Evolutionary conservation across 139 green algal species (phyloP).

Genomic region (Diplosphaera chodatii): DNA sequence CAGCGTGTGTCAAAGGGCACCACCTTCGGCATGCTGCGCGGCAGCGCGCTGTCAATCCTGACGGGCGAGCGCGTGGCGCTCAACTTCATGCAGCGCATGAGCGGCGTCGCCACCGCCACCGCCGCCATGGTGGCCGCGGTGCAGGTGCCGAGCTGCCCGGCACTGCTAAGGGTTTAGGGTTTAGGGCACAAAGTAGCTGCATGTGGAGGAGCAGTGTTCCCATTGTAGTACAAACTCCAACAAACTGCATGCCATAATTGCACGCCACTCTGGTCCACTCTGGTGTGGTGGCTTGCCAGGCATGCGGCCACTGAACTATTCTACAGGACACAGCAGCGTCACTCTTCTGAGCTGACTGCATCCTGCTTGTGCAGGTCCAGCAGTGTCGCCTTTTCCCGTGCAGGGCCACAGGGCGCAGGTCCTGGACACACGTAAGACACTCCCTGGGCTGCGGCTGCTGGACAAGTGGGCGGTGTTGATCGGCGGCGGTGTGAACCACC

Average conservation of each 20-base stretch:
- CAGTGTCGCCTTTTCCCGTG: not conserved
- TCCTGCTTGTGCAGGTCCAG: no score
- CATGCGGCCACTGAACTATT: no score
- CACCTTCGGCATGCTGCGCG: constrained; percentile 57
- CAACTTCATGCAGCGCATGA: constrained; percentile 99
- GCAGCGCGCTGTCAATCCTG: constrained; percentile 80
- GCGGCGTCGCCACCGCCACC: constrained; percentile 85
- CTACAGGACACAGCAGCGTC: no score
- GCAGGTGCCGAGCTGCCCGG: no score
- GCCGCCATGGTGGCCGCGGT: constrained; percentile 62
- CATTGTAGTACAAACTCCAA: no score
- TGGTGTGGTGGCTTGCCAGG: no score
- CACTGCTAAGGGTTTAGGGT: no score
- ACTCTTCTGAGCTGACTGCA: no score
- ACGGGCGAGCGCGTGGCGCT: constrained; percentile 89
- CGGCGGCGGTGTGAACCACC: constrained; percentile 70
- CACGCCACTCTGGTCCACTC: no score
- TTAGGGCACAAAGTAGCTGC: no score
- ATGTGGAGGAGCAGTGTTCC: no score
- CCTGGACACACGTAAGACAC: constrained; percentile 95
- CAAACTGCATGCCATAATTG: no score
- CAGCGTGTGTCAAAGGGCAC: constrained; percentile 43
- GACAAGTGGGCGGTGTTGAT: constrained; percentile 99
- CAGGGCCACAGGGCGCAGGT: constrained; percentile 40
- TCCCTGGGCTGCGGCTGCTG: constrained; percentile 81